Conservation (phyloP, 805 yeast species). For the Candida ponderosae region DNA sequence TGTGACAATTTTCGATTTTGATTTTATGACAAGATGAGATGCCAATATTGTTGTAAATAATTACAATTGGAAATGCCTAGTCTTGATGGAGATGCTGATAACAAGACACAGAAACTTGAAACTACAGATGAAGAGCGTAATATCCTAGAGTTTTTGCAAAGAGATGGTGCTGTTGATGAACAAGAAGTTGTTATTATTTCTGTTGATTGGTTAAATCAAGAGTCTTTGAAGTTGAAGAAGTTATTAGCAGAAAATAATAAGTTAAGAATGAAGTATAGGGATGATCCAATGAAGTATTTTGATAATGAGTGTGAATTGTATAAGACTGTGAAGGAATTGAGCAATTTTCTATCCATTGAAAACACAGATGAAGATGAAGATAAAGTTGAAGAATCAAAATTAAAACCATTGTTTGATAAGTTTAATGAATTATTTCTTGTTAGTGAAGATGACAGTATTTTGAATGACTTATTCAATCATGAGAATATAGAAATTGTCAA, state of each 20-base stretch:
- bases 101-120: too few species aligned
- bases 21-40: too few species aligned
- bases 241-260: constrained; percentile 7
- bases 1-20: too few species aligned
- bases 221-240: too few species aligned
- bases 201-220: too few species aligned
- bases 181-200: too few species aligned
- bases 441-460: background rate
- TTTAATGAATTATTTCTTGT: background rate
- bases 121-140: too few species aligned
- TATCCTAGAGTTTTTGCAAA: too few species aligned
- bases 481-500: constrained; percentile 13
- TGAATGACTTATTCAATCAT: constrained; percentile 4
- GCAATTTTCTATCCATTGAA: constrained; percentile 10
- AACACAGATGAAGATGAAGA: constrained; percentile 10
- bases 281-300: constrained; percentile 9
- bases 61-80: too few species aligned
- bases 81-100: too few species aligned
- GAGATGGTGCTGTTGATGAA: too few species aligned
- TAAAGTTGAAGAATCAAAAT: constrained; percentile 9
- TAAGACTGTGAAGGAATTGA: constrained; percentile 1
- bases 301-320: background rate
- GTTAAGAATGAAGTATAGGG: constrained; percentile 5
- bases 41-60: too few species aligned
- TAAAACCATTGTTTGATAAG: constrained; percentile 5